These are phyloP conservation scores for Mycena rosella DNA, from an alignment of 768 basidiomycete genomes.

Conservation along the genomic window DNA sequence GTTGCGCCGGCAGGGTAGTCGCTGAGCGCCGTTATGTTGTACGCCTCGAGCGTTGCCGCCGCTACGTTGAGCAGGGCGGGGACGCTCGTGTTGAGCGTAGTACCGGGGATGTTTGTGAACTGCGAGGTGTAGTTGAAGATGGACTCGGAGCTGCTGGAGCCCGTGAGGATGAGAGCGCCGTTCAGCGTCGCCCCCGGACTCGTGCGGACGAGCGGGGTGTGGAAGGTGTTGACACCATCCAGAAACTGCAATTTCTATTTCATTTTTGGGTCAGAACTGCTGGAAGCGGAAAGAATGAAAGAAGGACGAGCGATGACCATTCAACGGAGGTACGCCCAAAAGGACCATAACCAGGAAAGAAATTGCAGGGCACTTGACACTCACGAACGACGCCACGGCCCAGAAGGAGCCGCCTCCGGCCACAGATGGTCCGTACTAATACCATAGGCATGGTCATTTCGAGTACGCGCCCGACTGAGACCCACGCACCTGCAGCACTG, in stretches of 20 bases:
- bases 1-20: constrained; percentile 5
- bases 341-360: too few species aligned
- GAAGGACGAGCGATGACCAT: neutral
- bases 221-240: neutral
- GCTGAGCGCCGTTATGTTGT: neutral
- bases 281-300: neutral
- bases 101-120: constrained; percentile 10
- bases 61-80: neutral
- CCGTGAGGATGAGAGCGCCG: neutral
- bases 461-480: too few species aligned
- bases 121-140: neutral
- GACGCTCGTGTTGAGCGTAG: neutral
- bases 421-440: too few species aligned
- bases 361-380: neutral
- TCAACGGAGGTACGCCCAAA: too few species aligned
- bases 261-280: neutral
- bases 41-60: constrained; percentile 2
- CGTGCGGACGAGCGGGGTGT: neutral
- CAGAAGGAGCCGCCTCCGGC: neutral
- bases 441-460: too few species aligned
- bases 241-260: neutral
- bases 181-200: neutral
- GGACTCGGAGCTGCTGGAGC: neutral
- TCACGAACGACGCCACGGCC: neutral
- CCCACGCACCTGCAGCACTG: too few species aligned